Conservation (phyloP, 257 asterid species). For the Scutellaria baicalensis region DNA sequence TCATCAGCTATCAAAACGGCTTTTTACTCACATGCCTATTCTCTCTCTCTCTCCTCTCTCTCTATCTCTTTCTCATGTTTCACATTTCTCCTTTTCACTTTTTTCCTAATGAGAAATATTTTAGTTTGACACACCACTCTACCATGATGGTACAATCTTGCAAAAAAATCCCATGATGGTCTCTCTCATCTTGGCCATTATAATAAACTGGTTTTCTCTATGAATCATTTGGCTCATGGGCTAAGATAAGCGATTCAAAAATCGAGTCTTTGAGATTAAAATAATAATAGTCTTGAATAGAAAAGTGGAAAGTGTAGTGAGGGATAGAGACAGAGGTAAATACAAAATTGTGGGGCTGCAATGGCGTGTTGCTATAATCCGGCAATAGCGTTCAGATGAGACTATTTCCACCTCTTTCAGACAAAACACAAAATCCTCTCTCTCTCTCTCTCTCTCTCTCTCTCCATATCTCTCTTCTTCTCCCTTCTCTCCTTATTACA, state of each 20-base stretch:
- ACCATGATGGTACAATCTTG: no score
- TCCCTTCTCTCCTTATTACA: not conserved
- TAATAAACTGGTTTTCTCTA: no score
- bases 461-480: no score
- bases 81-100: not conserved
- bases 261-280: not conserved
- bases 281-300: not conserved
- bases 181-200: no score
- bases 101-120: no score
- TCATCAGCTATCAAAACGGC: not conserved
- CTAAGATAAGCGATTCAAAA: no score
- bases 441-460: no score
- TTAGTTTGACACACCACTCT: no score
- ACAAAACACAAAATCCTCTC: not conserved
- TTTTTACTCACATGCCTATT: constrained; percentile 27
- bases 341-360: constrained; percentile 16
- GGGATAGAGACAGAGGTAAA: not conserved
- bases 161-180: no score
- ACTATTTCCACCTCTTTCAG: not conserved
- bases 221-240: no score
- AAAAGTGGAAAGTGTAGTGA: not conserved
- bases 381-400: constrained; percentile 46
- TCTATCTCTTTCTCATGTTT: not conserved
- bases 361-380: constrained; percentile 72
- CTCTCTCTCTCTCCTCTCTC: not conserved